phyloP scores from a whole-genome alignment of 495 filamentous ascomycete genomes.

The Trichoderma virens region DNA sequence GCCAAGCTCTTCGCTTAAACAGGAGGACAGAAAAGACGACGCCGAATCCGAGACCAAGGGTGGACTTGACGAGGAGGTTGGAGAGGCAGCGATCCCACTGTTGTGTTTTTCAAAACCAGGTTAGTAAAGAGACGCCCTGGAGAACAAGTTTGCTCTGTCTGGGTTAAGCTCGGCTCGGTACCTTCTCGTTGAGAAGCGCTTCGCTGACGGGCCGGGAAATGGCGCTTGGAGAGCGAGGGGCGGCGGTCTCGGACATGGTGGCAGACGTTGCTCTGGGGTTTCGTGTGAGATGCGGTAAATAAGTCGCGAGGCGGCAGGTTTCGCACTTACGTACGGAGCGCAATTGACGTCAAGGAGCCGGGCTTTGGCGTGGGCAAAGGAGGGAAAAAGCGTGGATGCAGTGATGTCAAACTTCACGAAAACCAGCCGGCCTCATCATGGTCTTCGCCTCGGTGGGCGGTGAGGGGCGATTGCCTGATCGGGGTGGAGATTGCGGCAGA shows the following conservation, averaged over 20 bases:
- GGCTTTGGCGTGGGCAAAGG: neutral
- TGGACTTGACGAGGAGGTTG: conserved; percentile 89
- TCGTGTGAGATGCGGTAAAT: neutral
- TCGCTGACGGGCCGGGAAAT: conserved; percentile 76
- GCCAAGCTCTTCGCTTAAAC: conserved; percentile 96
- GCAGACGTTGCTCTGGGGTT: conserved; percentile 2
- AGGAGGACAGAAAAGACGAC: conserved; percentile 96
- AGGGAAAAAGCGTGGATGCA: conserved; percentile 8
- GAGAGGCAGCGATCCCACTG: conserved; percentile 98
- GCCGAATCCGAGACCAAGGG: conserved; percentile 89
- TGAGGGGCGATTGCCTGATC: conserved; percentile 4
- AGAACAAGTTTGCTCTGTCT: neutral
- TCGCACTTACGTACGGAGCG: neutral
- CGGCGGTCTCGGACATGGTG: conserved; percentile 37
- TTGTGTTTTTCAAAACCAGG: too few relatives aligned
- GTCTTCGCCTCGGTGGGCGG: conserved; percentile 6
- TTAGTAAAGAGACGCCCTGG: neutral
- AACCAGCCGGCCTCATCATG: conserved; percentile 1
- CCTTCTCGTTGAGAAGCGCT: conserved; percentile 92
- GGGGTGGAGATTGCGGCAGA: conserved; percentile 9
- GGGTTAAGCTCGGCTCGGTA: conserved; percentile 30
- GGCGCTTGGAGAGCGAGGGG: conserved; percentile 28
- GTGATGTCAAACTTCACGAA: conserved; percentile 9
- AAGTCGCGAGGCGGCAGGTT: neutral
- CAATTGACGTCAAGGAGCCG: conserved; percentile 1